phyloP scores from a whole-genome alignment of 768 basidiomycete species.

The Hericium coralloides region DNA sequence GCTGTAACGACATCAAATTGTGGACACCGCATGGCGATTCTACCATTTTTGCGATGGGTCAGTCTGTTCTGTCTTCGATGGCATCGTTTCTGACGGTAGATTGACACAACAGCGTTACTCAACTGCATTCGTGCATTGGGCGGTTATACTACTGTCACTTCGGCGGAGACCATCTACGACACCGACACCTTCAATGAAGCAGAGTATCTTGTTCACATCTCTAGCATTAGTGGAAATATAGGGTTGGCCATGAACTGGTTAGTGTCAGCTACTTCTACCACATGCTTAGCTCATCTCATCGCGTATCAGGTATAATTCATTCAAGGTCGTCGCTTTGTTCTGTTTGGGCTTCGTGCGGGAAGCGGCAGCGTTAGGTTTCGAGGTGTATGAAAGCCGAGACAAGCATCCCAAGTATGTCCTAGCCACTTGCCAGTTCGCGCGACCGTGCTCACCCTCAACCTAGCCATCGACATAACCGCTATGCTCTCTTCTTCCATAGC shows the following conservation, averaged over 20 bases:
- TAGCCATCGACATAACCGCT: conserved; percentile 64
- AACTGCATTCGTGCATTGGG: conserved; percentile 58
- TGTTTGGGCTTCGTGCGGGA: conserved; percentile 51
- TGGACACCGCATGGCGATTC: conserved; percentile 45
- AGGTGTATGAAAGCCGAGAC: conserved; percentile 47
- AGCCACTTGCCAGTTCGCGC: neutral
- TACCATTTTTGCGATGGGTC: conserved; percentile 45
- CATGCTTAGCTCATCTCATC: neutral
- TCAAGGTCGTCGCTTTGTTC: conserved; percentile 59
- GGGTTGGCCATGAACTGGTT: conserved; percentile 54
- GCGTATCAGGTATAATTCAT: conserved; percentile 48
- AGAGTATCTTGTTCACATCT: conserved; percentile 39
- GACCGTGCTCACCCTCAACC: neutral
- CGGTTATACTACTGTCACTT: conserved; percentile 44
- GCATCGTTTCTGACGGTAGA: neutral
- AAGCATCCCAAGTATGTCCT: conserved; percentile 54
- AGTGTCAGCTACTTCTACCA: conserved; percentile 6
- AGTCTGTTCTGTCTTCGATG: conserved; percentile 6
- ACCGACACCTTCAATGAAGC: conserved; percentile 50
- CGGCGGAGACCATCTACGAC: conserved; percentile 47
- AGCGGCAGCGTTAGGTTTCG: conserved; percentile 56
- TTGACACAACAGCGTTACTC: conserved; percentile 33
- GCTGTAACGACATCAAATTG: conserved; percentile 43
- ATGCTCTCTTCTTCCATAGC: conserved; percentile 61
- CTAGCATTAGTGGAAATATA: conserved; percentile 36